phyloP scores from a whole-genome alignment of 2,329 filamentous ascomycete genomes.

The Cladosporium sp. region DNA sequence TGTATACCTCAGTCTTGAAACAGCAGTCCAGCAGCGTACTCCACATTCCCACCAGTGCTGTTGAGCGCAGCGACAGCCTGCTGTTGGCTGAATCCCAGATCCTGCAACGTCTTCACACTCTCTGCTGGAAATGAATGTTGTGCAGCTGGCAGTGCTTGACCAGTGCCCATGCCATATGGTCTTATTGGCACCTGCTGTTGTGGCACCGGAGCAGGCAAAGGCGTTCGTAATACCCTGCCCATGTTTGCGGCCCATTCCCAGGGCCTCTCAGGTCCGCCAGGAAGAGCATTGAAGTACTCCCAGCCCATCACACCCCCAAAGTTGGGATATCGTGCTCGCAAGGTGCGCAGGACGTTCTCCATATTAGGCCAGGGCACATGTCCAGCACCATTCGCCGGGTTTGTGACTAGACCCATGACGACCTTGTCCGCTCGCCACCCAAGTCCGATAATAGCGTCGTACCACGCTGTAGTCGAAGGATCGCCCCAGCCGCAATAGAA shows the following conservation, averaged over 20 bases:
- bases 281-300: conserved; percentile 86
- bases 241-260: conserved; percentile 77
- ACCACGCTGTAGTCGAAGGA: conserved; percentile 49
- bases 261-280: conserved; percentile 58
- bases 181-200: conserved; percentile 29
- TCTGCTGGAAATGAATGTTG: conserved; percentile 39
- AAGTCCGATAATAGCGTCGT: conserved; percentile 51
- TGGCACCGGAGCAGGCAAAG: conserved; percentile 22
- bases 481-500: conserved; percentile 91
- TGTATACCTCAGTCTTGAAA: conserved; percentile 36
- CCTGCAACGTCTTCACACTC: conserved; percentile 39
- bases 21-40: conserved; percentile 45
- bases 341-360: conserved; percentile 51
- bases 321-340: conserved; percentile 57
- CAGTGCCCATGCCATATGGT: conserved; percentile 24
- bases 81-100: conserved; percentile 43
- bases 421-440: conserved; percentile 72
- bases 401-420: conserved; percentile 77
- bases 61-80: conserved; percentile 47
- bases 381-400: conserved; percentile 66
- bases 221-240: conserved; percentile 42
- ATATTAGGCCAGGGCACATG: conserved; percentile 56
- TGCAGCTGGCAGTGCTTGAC: conserved; percentile 26
- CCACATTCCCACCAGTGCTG: conserved; percentile 46
- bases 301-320: conserved; percentile 92